Evolutionary conservation across 2,329 filamentous ascomycete genomes (phyloP).

Genomic region (Colletotrichum sp.): DNA sequence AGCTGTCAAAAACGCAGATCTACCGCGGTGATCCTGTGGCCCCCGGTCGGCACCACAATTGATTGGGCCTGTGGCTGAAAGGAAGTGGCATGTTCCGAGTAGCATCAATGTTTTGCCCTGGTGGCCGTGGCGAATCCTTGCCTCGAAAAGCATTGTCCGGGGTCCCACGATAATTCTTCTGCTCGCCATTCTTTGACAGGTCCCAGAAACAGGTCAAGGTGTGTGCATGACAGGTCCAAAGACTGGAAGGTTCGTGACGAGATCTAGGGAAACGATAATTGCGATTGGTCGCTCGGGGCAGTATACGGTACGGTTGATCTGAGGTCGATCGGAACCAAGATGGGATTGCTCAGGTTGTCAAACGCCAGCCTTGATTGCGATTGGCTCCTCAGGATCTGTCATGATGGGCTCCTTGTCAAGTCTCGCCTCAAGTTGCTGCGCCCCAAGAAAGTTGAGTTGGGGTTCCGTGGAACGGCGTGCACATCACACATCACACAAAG

Average conservation of each 20-base stretch:
- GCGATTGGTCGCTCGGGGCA: constrained; percentile 28
- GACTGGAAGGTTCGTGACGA: constrained; percentile 16
- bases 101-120: constrained; percentile 22
- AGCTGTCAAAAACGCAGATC: constrained; percentile 23
- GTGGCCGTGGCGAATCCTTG: constrained; percentile 17
- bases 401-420: constrained; percentile 27
- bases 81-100: constrained; percentile 22
- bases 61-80: constrained; percentile 17
- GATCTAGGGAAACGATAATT: constrained; percentile 20
- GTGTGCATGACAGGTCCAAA: constrained; percentile 17
- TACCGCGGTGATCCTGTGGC: constrained; percentile 16
- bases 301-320: constrained; percentile 22
- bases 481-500: constrained; percentile 19
- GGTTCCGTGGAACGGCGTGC: constrained; percentile 18
- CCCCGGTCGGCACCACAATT: constrained; percentile 10
- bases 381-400: constrained; percentile 34
- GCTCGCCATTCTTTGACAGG: constrained; percentile 18
- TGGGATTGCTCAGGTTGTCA: constrained; percentile 27
- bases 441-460: constrained; percentile 19
- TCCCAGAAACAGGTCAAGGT: constrained; percentile 16
- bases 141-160: background rate
- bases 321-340: constrained; percentile 24
- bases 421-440: constrained; percentile 23
- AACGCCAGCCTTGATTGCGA: constrained; percentile 32
- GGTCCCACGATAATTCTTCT: constrained; percentile 6